Percentiles rank a stretch among this genome's conserved stretches.
Conservation (phyloP, 352 stramenopile genomes). For the Pythium plurisporium region DNA sequence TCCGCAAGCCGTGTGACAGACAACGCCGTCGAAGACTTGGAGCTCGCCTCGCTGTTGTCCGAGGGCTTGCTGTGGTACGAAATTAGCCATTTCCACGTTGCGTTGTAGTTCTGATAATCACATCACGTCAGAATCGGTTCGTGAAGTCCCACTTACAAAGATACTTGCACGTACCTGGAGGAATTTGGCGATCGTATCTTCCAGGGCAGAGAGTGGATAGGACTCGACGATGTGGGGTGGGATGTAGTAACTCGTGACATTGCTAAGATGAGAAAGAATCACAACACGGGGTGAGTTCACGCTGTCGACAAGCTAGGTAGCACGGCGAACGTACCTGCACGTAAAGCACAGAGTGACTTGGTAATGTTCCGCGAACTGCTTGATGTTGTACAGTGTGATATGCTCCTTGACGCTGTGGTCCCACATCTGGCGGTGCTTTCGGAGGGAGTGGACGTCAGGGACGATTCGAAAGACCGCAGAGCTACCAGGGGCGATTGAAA, state of each 20-base stretch:
- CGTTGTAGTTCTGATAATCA: constrained; percentile 71
- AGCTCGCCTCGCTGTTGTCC: constrained; percentile 19
- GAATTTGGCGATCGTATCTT: constrained; percentile 88
- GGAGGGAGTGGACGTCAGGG: constrained; percentile 60
- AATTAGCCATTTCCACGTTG: constrained; percentile 71
- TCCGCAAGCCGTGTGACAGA: constrained; percentile 35
- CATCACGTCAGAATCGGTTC: too few relatives aligned
- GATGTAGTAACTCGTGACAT: constrained; percentile 80
- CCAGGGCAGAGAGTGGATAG: constrained; percentile 78
- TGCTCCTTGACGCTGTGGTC: constrained; percentile 87
- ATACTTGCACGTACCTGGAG: constrained; percentile 53
- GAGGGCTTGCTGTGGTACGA: constrained; percentile 50
- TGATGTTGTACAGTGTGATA: constrained; percentile 88
- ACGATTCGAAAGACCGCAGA: constrained; percentile 63
- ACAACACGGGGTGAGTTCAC: background rate
- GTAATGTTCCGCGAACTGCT: constrained; percentile 87
- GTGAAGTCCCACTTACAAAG: too few relatives aligned
- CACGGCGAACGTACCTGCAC: constrained; percentile 69
- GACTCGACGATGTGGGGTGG: constrained; percentile 78
- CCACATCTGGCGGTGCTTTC: constrained; percentile 80
- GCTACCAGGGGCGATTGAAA: constrained; percentile 59
- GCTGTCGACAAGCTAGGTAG: too few relatives aligned
- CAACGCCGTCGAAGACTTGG: constrained; percentile 21
- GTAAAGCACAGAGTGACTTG: constrained; percentile 86
- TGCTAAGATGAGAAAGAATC: constrained; percentile 19